Evolutionary conservation across 306 rosid species (phyloP).

Genomic region (Acacia crassicarpa): DNA sequence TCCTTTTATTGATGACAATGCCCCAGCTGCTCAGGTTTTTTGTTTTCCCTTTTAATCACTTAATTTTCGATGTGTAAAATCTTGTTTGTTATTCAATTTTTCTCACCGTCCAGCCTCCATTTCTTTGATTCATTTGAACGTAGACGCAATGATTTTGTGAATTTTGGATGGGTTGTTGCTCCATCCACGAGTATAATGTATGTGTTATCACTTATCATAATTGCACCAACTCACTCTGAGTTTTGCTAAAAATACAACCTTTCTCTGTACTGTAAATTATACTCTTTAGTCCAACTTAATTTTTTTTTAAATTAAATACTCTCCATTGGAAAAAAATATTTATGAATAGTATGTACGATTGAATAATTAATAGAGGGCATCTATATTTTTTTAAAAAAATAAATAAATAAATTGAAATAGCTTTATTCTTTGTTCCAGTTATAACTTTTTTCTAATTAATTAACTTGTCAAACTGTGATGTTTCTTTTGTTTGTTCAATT

Average conservation of each 20-base stretch:
- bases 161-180: background rate
- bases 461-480: background rate
- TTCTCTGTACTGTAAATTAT: background rate
- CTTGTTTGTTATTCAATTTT: background rate
- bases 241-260: background rate
- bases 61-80: slow-evolving; percentile 25
- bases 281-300: background rate
- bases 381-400: background rate
- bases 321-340: background rate
- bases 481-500: background rate
- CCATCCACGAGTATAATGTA: background rate
- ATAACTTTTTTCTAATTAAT: background rate
- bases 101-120: background rate
- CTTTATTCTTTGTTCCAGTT: background rate
- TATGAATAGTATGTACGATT: background rate
- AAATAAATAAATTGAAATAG: background rate
- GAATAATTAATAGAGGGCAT: background rate
- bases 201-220: background rate
- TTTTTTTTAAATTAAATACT: background rate
- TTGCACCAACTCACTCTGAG: background rate
- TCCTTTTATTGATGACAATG: slow-evolving; percentile 90
- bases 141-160: slow-evolving; percentile 5
- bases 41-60: slow-evolving; percentile 11
- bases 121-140: background rate
- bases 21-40: slow-evolving; percentile 73